Evolutionary conservation across 2,329 filamentous ascomycete genomes (phyloP).

Genomic region (Penicillium sp.): DNA sequence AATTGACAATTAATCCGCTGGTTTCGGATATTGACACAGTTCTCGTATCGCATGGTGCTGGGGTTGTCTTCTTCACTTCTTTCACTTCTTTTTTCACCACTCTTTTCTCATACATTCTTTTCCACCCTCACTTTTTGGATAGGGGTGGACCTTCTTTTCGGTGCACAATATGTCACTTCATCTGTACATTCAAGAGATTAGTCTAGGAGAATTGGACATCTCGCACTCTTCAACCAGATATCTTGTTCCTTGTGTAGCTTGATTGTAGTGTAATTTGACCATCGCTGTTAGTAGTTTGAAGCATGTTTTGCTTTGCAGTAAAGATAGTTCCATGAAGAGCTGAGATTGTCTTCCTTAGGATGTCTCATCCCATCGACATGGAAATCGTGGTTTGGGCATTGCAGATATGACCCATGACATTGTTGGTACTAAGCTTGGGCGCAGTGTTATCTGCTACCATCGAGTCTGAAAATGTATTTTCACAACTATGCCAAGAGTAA

Average conservation of each 20-base stretch:
- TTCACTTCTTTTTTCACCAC: not conserved
- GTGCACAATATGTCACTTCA: constrained; percentile 11
- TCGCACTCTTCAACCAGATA: not conserved
- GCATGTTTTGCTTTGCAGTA: too few relatives aligned
- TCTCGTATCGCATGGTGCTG: not conserved
- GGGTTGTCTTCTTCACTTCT: not conserved
- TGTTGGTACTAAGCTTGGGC: too few relatives aligned
- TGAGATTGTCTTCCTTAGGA: too few relatives aligned
- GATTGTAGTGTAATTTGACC: not conserved
- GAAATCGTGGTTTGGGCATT: too few relatives aligned
- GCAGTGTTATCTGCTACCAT: too few relatives aligned
- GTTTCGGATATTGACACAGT: constrained; percentile 11
- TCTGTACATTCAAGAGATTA: constrained; percentile 23
- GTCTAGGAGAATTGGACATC: constrained; percentile 7
- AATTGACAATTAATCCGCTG: constrained; percentile 19
- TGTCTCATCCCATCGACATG: too few relatives aligned
- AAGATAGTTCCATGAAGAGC: too few relatives aligned
- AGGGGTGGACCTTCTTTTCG: constrained; percentile 7
- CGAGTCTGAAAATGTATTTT: too few relatives aligned
- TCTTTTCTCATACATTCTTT: constrained; percentile 7
- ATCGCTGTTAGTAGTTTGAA: not conserved
- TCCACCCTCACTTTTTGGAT: not conserved
- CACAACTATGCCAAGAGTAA: too few relatives aligned
- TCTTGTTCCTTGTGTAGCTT: not conserved
- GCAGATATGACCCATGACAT: too few relatives aligned